Percentiles rank a stretch among this genome's conserved stretches.
These are phyloP conservation scores for Colletotrichum sp. DNA, from an alignment of 2,329 filamentous ascomycete genomes.

Conservation along the genomic window DNA sequence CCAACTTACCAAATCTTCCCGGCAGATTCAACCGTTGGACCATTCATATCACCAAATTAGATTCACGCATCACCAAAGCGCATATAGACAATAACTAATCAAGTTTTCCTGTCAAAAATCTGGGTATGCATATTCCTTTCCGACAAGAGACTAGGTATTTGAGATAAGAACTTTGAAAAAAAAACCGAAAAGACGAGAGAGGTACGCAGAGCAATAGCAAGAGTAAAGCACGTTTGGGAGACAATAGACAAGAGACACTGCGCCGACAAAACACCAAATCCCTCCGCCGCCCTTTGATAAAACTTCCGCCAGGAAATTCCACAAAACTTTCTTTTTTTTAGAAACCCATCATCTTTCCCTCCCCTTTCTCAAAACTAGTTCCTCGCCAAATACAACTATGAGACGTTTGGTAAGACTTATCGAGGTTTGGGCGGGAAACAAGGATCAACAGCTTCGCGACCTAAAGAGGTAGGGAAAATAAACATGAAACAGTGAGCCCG, in stretches of 20 bases:
- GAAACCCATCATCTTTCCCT: not conserved
- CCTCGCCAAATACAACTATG: conserved; percentile 24
- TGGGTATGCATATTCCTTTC: conserved; percentile 21
- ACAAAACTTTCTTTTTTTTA: conserved; percentile 16
- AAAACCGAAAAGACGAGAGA: not conserved
- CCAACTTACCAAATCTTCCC: not conserved
- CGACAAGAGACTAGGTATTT: conserved; percentile 21
- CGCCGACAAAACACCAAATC: conserved; percentile 18
- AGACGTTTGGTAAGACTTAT: not conserved
- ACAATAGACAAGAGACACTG: not conserved
- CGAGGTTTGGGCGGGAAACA: not conserved
- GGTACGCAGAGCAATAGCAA: not conserved
- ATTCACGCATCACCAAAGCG: not conserved
- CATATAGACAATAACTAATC: not conserved
- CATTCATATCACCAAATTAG: not conserved
- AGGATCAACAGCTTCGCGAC: not conserved
- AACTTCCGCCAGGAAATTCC: conserved; percentile 25
- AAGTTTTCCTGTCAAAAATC: not conserved
- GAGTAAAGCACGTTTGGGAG: not conserved
- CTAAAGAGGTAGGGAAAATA: not conserved
- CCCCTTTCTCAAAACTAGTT: conserved; percentile 17
- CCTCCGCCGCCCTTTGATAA: conserved; percentile 8
- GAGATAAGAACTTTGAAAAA: conserved; percentile 2
- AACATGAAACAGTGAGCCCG: conserved; percentile 18
- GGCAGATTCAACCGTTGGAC: not conserved